Percentiles rank a stretch among this genome's conserved stretches.
These are phyloP conservation scores for Heliamphora ciliata DNA, from an alignment of 179 eudicot genomes.

Conservation along the genomic window DNA sequence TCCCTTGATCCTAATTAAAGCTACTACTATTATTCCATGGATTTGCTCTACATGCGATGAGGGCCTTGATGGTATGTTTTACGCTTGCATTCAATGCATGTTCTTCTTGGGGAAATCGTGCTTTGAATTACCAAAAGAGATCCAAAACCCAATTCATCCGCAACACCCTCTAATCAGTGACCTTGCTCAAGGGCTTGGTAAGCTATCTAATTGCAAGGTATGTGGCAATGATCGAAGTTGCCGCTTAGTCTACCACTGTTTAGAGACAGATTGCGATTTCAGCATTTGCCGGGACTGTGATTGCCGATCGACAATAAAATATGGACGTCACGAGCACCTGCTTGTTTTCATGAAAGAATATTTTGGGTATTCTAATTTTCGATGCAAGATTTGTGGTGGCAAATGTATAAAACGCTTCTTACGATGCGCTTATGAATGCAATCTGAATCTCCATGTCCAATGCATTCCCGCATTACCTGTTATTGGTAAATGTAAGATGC, in stretches of 20 bases:
- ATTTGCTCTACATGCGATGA: too few relatives aligned
- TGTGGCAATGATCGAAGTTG: neutral
- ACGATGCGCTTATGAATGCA: neutral
- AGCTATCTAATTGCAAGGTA: neutral
- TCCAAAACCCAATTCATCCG: neutral
- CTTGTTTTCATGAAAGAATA: neutral
- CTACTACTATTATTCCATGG: neutral
- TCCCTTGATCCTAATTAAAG: neutral
- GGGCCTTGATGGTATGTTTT: neutral
- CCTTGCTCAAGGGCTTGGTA: neutral
- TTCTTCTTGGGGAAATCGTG: neutral
- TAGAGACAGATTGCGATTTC: neutral
- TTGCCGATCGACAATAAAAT: neutral
- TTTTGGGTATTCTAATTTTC: neutral
- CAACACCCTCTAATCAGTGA: neutral
- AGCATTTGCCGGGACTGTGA: neutral
- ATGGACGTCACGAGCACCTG: neutral
- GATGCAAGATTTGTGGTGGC: neutral
- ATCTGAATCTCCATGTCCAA: constrained; percentile 4
- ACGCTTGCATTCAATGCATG: neutral
- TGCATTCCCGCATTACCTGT: neutral
- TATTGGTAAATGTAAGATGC: neutral
- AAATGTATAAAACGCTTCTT: neutral
- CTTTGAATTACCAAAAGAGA: neutral
- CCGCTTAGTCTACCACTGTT: neutral